Evolutionary conservation across 768 basidiomycete species (phyloP).

Genomic region (Mycena alexandri): DNA sequence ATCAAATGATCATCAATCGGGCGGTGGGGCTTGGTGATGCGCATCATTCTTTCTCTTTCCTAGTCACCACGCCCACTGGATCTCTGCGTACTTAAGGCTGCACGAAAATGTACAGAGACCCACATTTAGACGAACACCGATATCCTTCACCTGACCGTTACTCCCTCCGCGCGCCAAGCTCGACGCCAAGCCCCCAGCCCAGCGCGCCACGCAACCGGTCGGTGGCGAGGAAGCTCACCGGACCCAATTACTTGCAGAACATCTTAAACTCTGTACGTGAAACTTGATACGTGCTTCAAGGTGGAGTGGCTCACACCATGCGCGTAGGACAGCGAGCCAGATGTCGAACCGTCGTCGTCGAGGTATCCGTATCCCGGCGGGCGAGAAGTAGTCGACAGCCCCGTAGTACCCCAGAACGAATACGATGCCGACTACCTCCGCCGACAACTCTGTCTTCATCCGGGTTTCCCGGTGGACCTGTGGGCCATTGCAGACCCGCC

Average conservation of each 20-base stretch:
- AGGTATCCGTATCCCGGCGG: too few relatives aligned
- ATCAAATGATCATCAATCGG: slow-evolving; percentile 12
- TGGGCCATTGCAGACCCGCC: slow-evolving; percentile 48
- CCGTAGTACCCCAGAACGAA: not conserved
- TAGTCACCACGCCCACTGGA: not conserved
- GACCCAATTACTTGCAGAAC: slow-evolving; percentile 31
- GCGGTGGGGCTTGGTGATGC: slow-evolving; percentile 13
- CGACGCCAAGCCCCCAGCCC: not conserved
- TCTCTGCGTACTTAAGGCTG: not conserved
- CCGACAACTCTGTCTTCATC: slow-evolving; percentile 45
- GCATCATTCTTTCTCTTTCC: slow-evolving; percentile 6
- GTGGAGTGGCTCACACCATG: not conserved
- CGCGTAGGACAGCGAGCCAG: slow-evolving; percentile 32
- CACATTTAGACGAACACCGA: not conserved
- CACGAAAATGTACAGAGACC: slow-evolving; percentile 8
- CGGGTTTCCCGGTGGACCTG: slow-evolving; percentile 40
- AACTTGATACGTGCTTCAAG: not conserved
- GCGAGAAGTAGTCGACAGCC: too few relatives aligned
- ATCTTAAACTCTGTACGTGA: slow-evolving; percentile 35
- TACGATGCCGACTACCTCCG: slow-evolving; percentile 40
- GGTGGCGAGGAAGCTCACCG: slow-evolving; percentile 25
- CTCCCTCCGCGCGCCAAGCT: not conserved
- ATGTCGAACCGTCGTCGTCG: slow-evolving; percentile 17
- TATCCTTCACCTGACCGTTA: slow-evolving; percentile 6
- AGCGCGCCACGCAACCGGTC: not conserved